Conservation (phyloP, 2,329 filamentous ascomycete species). For the Talaromyces sp. region DNA sequence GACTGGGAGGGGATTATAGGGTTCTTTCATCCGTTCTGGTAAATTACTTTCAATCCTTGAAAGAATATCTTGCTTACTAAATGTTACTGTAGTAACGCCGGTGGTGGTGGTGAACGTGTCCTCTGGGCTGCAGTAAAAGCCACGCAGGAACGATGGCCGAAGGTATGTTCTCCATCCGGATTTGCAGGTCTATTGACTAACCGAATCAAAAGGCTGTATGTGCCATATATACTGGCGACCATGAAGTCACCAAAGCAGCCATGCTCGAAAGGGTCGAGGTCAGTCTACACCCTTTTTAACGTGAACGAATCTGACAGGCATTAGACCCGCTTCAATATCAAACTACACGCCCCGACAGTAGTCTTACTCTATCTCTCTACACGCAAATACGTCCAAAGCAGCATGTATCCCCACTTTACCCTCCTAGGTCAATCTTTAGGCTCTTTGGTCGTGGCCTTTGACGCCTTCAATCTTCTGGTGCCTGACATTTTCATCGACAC, state of each 20-base stretch:
- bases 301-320: background rate
- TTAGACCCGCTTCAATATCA: constrained; percentile 85
- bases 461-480: constrained; percentile 86
- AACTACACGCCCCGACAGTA: constrained; percentile 76
- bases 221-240: constrained; percentile 92
- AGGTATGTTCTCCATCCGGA: constrained; percentile 28
- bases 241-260: constrained; percentile 74
- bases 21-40: constrained; percentile 99
- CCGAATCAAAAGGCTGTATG: constrained; percentile 62
- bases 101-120: constrained; percentile 91
- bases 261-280: constrained; percentile 78
- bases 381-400: constrained; percentile 78
- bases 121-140: constrained; percentile 93
- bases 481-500: constrained; percentile 96
- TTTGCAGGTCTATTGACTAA: background rate
- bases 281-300: constrained; percentile 21
- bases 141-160: constrained; percentile 84
- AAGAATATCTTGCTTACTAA: constrained; percentile 71
- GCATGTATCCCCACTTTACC: constrained; percentile 88
- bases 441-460: constrained; percentile 81
- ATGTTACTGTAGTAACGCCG: constrained; percentile 69
- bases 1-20: constrained; percentile 83
- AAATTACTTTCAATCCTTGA: constrained; percentile 20
- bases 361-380: constrained; percentile 89
- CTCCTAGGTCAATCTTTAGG: constrained; percentile 91